phyloP scores from a whole-genome alignment of 2,329 filamentous ascomycete genomes.

The Cladosporium colombiae region DNA sequence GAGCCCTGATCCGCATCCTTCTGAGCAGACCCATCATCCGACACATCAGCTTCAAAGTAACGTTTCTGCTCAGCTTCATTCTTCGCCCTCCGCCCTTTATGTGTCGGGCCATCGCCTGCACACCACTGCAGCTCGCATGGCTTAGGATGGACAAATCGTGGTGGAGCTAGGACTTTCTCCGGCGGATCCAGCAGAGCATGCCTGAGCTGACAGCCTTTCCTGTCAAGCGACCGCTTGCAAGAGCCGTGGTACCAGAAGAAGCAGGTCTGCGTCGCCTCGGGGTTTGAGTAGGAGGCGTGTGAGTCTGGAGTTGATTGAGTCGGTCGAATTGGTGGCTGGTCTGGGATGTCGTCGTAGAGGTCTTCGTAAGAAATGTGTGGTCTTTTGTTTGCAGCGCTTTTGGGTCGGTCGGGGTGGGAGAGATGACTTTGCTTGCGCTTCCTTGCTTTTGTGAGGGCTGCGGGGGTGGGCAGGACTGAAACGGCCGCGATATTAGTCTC shows the following conservation, averaged over 20 bases:
- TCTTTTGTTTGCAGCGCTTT: background rate
- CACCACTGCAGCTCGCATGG: background rate
- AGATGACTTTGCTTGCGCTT: background rate
- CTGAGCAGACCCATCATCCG: background rate
- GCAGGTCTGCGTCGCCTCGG: background rate
- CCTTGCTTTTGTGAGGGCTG: background rate
- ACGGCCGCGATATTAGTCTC: background rate
- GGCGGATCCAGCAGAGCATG: background rate
- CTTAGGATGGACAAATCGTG: background rate
- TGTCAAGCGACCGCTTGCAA: background rate
- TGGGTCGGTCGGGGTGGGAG: background rate
- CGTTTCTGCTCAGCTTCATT: background rate
- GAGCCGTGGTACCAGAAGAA: constrained; percentile 11
- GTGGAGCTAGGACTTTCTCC: background rate
- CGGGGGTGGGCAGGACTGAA: background rate
- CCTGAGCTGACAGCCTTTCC: background rate
- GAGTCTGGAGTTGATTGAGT: background rate
- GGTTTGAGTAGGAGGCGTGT: background rate
- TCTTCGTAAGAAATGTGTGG: background rate
- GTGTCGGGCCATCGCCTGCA: background rate
- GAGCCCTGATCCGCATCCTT: background rate
- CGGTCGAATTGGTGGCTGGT: background rate
- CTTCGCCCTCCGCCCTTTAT: background rate
- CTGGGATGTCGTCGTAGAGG: background rate
- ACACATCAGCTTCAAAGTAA: background rate